Percentiles rank a stretch among this genome's conserved stretches.
Conservation (phyloP, 2,329 filamentous ascomycete genomes). For the Talaromyces islandicus region DNA sequence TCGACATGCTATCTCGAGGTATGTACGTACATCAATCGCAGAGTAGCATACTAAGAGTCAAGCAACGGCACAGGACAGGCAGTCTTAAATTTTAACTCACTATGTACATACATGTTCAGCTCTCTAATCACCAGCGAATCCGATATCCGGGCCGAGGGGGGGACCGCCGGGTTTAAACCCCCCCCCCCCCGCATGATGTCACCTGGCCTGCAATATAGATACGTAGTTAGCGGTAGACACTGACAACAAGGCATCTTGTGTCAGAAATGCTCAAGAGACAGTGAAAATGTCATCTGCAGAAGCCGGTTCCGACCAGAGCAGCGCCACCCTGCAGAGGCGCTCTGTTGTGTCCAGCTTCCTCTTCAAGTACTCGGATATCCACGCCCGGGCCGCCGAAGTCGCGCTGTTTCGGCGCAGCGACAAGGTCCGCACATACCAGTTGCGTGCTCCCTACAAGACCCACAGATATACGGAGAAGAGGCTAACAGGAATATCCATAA, state of each 20-base stretch:
- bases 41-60: background rate
- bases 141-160: background rate
- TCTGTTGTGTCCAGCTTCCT: constrained; percentile 42
- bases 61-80: background rate
- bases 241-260: background rate
- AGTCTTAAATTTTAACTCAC: background rate
- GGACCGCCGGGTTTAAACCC: background rate
- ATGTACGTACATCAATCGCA: background rate
- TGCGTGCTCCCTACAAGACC: constrained; percentile 16
- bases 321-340: constrained; percentile 19
- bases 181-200: background rate
- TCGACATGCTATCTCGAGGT: background rate
- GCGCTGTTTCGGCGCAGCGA: constrained; percentile 59
- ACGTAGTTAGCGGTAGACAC: background rate
- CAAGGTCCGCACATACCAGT: constrained; percentile 57
- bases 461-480: background rate
- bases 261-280: background rate
- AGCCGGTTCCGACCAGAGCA: background rate
- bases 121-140: no score
- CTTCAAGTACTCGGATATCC: constrained; percentile 23
- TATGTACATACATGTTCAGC: no score
- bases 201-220: background rate
- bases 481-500: constrained; percentile 15
- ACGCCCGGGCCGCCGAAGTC: constrained; percentile 35
- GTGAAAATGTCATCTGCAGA: background rate